Base-by-base conservation (phyloP, 306 rosid species). In the Begonia loranthoides region DNA sequence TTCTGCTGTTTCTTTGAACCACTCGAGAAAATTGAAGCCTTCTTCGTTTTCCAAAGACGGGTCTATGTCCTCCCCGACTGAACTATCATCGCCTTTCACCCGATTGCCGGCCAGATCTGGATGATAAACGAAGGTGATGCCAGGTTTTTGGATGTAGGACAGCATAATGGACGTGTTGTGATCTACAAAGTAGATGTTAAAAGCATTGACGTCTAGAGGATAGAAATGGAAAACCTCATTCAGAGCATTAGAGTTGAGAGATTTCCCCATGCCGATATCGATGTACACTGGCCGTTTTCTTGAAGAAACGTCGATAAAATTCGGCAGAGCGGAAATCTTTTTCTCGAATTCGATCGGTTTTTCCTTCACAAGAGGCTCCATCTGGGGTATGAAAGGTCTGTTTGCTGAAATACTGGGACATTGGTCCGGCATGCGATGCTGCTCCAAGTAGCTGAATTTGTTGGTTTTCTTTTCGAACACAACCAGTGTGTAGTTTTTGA, bases 91-190 rank as follows among this genome's bases (percentile, higher is more conserved):
- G 50, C 36, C 1, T 51, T 21, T 3, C 15, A 59, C 51, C 69
- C 49, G 3, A 38, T 55, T 56, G 0, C 76, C 93, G 1, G 87
- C 81, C 55, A 90, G 64, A 11, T 79, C 79, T 0, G 97, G 97
- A 66, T 82, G 86, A 76, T 90, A 90, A 60, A 90, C 87, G 48
- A 90, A 90, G 19, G 92, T 85, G 66, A 82, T 55, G 13, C 94
- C 92, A 1, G 94, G 90, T 22, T 63, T 57, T 50, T 66, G 75
- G 61, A 85, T 89, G 51, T 74, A 66, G 8, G 94, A 70, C 49
- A 75, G 51, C 39, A 89, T 63, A 38, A 79, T 67, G 14, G 95
- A 78, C 65, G 79, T 63, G 63, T 85, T 77, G 59, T 90, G 77
- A 47, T 90, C 92, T 49, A 85, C 92, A 68, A 85, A 78, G 51